Conservation (phyloP, 129 eudicot genomes). For the Flaveria bidentis region DNA sequence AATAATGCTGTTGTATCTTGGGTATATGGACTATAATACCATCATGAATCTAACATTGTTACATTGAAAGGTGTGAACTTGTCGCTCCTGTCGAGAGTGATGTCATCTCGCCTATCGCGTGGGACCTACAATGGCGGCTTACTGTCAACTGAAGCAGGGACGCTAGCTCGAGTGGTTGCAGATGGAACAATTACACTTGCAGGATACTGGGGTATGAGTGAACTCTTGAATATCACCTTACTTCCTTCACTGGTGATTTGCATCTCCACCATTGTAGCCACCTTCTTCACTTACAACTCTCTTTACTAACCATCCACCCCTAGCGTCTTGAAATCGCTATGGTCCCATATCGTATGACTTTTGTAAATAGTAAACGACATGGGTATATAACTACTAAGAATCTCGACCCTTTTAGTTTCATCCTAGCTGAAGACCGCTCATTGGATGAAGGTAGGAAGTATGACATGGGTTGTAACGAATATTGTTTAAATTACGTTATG, state of each 20-base stretch:
- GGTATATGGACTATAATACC: not conserved
- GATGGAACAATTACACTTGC: constrained; percentile 70
- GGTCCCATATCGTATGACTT: not conserved
- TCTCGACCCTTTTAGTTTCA: not conserved
- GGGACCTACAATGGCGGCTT: constrained; percentile 83
- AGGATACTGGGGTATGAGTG: constrained; percentile 69
- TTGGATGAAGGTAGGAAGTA: not conserved
- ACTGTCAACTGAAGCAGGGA: constrained; percentile 81
- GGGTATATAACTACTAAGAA: constrained; percentile 17
- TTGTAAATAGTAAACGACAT: constrained; percentile 9
- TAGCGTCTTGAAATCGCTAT: not conserved
- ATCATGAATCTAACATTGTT: constrained; percentile 8
- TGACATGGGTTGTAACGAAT: constrained; percentile 3
- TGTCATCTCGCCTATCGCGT: constrained; percentile 70
- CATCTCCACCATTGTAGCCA: constrained; percentile 58
- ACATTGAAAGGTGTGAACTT: constrained; percentile 60
- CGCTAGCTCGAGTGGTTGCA: constrained; percentile 78
- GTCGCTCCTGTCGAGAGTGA: constrained; percentile 71
- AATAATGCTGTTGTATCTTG: no score
- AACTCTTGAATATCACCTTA: constrained; percentile 59
- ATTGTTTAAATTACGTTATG: not conserved
- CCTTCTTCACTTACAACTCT: constrained; percentile 65
- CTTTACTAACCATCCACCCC: constrained; percentile 39
- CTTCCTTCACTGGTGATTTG: constrained; percentile 64
- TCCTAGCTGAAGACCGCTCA: not conserved